phyloP scores from a whole-genome alignment of 495 filamentous ascomycete genomes.

The Aspergillus coremiiformis region DNA sequence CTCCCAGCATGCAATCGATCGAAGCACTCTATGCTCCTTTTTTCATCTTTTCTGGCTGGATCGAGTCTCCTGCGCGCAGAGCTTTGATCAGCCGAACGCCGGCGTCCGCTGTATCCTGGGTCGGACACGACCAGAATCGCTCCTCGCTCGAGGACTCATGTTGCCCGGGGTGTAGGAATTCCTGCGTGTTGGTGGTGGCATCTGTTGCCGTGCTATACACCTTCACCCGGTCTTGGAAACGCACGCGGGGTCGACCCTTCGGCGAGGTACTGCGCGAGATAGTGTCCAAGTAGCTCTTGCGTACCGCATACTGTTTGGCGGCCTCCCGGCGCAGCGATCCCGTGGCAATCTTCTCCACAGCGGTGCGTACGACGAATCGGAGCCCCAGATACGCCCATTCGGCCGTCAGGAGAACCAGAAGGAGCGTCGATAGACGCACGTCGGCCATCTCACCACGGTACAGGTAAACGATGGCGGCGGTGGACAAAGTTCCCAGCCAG shows the following conservation, averaged over 20 bases:
- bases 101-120: conserved; percentile 24
- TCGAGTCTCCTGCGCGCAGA: conserved; percentile 11
- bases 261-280: conserved; percentile 12
- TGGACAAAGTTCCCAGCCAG: conserved; percentile 83
- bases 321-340: conserved; percentile 72
- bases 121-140: conserved; percentile 28
- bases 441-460: conserved; percentile 59
- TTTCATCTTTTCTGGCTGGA: not conserved
- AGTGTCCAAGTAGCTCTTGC: conserved; percentile 56
- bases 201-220: conserved; percentile 25
- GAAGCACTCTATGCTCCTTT: conserved; percentile 5
- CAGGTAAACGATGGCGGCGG: conserved; percentile 76
- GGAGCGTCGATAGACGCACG: conserved; percentile 63
- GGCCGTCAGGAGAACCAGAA: conserved; percentile 70
- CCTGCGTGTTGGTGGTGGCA: conserved; percentile 4
- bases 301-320: conserved; percentile 59
- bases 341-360: conserved; percentile 66
- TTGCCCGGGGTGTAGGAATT: conserved; percentile 19
- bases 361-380: conserved; percentile 56
- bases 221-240: conserved; percentile 35
- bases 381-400: conserved; percentile 77
- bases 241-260: conserved; percentile 24
- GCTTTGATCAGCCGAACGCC: conserved; percentile 35
- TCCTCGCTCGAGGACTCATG: conserved; percentile 24
- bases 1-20: not conserved